A percentile compares a stretch with the other conserved stretches of the same genome.
phyloP scores from a whole-genome alignment of 75 land plant genomes.

The Azolla pinnata region DNA sequence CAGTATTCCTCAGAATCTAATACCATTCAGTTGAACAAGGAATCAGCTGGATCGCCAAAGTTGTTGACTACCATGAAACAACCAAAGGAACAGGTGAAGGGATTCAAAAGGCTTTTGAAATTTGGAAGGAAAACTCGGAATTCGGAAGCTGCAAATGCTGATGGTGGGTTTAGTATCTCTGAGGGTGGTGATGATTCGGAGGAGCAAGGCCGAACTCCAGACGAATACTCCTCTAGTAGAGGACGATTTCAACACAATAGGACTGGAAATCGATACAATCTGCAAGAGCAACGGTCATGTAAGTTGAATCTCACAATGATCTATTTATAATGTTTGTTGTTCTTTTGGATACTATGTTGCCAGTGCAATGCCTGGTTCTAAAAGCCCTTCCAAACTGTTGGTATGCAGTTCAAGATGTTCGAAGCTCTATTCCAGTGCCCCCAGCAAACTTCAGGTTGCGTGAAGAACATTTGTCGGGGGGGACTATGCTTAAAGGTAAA shows the following conservation, averaged over 20 bases:
- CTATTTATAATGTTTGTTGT: constrained; percentile 3
- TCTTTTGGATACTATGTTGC: not conserved
- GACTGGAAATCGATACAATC: constrained; percentile 13
- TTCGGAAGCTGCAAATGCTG: constrained; percentile 32
- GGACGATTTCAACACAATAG: constrained; percentile 16
- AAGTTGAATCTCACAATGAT: constrained; percentile 4
- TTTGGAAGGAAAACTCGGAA: constrained; percentile 75
- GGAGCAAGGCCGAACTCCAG: constrained; percentile 42
- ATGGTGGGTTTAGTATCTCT: constrained; percentile 64
- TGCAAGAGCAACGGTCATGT: constrained; percentile 5
- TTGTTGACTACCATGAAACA: constrained; percentile 26
- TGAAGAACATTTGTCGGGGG: constrained; percentile 71
- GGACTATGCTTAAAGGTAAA: constrained; percentile 56
- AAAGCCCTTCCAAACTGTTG: not conserved
- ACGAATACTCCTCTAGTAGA: constrained; percentile 38
- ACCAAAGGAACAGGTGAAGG: constrained; percentile 59
- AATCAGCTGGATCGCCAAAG: constrained; percentile 57
- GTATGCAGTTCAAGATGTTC: constrained; percentile 49
- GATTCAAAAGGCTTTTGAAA: constrained; percentile 77
- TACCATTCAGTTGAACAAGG: constrained; percentile 53
- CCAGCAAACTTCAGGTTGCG: constrained; percentile 69
- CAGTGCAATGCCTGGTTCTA: not conserved
- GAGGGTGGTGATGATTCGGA: constrained; percentile 91
- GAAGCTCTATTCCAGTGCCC: constrained; percentile 68
- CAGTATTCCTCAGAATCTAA: constrained; percentile 35